phyloP scores from a whole-genome alignment of 2,329 filamentous ascomycete genomes.

The Cadophora sp. region DNA sequence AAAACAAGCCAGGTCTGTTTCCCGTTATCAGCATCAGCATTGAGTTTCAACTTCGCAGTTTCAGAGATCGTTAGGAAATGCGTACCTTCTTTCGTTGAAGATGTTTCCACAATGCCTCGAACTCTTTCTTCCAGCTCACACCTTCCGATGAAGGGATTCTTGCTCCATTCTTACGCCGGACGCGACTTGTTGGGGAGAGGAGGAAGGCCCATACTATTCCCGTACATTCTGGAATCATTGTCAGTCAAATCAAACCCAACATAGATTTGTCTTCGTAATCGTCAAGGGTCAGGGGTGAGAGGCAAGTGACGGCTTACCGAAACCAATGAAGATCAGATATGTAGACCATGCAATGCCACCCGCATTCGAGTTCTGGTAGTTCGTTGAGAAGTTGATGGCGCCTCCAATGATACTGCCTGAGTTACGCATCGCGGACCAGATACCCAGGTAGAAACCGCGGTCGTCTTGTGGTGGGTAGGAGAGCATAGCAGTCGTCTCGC shows the following conservation, averaged over 20 bases:
- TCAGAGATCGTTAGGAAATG: conserved; percentile 17
- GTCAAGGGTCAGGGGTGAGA: too few relatives aligned
- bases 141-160: conserved; percentile 59
- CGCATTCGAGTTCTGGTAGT: conserved; percentile 59
- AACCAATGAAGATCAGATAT: conserved; percentile 70
- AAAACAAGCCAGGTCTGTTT: conserved; percentile 47
- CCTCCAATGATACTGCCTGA: conserved; percentile 73
- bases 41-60: too few relatives aligned
- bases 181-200: conserved; percentile 63
- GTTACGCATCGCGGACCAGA: conserved; percentile 67
- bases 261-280: too few relatives aligned
- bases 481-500: conserved; percentile 48
- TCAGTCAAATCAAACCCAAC: too few relatives aligned
- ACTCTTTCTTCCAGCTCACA: conserved; percentile 62
- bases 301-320: too few relatives aligned
- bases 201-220: conserved; percentile 45
- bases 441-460: conserved; percentile 45
- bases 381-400: conserved; percentile 72
- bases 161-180: conserved; percentile 68
- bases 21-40: too few relatives aligned
- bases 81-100: conserved; percentile 41
- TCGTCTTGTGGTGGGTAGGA: conserved; percentile 47
- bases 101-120: conserved; percentile 58
- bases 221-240: conserved; percentile 36
- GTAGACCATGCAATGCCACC: conserved; percentile 73